Conservation (phyloP, 148 eudicot species). For the Agrostemma githago region DNA sequence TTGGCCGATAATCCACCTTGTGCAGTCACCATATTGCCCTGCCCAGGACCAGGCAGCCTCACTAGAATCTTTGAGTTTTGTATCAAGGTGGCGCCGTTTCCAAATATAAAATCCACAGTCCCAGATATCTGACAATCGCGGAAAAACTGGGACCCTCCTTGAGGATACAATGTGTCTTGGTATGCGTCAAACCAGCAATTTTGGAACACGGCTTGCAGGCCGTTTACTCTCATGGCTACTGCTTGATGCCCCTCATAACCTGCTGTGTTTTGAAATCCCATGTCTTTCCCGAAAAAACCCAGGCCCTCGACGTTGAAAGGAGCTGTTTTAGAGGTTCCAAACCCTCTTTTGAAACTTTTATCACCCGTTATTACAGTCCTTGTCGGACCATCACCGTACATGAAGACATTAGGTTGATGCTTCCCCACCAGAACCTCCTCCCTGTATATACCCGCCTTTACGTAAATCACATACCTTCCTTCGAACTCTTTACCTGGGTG, state of each 20-base stretch:
- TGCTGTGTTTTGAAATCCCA: constrained; percentile 54
- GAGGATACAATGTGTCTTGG: constrained; percentile 57
- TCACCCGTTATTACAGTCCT: constrained; percentile 42
- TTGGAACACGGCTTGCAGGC: constrained; percentile 35
- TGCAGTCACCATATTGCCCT: constrained; percentile 41
- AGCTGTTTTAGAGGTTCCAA: constrained; percentile 34
- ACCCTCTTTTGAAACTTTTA: constrained; percentile 19
- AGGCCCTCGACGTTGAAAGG: constrained; percentile 27
- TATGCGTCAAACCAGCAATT: constrained; percentile 49
- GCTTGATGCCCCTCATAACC: constrained; percentile 57
- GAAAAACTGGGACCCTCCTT: constrained; percentile 49
- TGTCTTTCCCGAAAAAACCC: constrained; percentile 38
- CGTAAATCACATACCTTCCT: constrained; percentile 41
- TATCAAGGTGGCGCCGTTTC: constrained; percentile 34
- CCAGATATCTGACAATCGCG: constrained; percentile 53
- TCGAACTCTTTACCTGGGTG: constrained; percentile 27
- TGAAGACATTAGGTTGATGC: constrained; percentile 31
- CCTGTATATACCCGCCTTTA: constrained; percentile 51
- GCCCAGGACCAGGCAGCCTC: constrained; percentile 31
- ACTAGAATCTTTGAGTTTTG: constrained; percentile 34
- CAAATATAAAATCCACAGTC: constrained; percentile 60
- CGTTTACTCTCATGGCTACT: constrained; percentile 41
- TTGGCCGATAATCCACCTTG: constrained; percentile 34
- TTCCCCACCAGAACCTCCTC: constrained; percentile 38
- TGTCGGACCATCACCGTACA: constrained; percentile 59